Evolutionary conservation across 2,329 filamentous ascomycete species (phyloP), one percentile per base, ranked within the genome.

Genomic region (Pseudogymnoascus sp.): DNA sequence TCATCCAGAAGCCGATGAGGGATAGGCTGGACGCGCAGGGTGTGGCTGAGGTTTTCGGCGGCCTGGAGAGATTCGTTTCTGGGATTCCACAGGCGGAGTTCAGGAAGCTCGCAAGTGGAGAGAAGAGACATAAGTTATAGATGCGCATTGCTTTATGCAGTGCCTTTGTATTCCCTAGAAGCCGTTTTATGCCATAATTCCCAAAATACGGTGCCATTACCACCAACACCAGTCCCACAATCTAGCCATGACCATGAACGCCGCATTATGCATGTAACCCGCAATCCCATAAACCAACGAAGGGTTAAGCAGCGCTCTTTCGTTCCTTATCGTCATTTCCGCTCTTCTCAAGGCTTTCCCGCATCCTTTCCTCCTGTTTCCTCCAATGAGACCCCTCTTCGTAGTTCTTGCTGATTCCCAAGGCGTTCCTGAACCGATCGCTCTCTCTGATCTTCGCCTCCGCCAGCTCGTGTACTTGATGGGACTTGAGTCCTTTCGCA

Each of bases 381-480:
- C 85, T 87, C 90, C 91, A 95, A 75, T 96, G 90, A 60, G 88
- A 84, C 5, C 91, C 92, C 75, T 96, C 91, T 72, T 93, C 87
- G 70, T 95, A 95, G 74, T 93, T 84, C 72, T 88, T 88, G 72
- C 87, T 87, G 71, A 97, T 96, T 60, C 92, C 93, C 68, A 99
- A 80, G 6, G 95, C 95, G 75, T 82, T 90, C 67, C 93, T 81
- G 74, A 99, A 79, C 70, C 90, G 84, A 77, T 97, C 93, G 75
- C 89, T 96, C 82, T 99, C 95, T 74, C 91, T 89, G 69, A 96
- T 93, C 83, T 99, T 99, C 65, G 93, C 95, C 71, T 95, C 90
- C 16, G 95, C 95, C 74, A 96, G 82, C 77, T 97, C 95, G 78
- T 99, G 95, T 18, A 97, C 92, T 77, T 97, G 91, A 77, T 97